Base-by-base conservation (phyloP, 495 filamentous ascomycete genomes). In the Penicillium egyptiacum region DNA sequence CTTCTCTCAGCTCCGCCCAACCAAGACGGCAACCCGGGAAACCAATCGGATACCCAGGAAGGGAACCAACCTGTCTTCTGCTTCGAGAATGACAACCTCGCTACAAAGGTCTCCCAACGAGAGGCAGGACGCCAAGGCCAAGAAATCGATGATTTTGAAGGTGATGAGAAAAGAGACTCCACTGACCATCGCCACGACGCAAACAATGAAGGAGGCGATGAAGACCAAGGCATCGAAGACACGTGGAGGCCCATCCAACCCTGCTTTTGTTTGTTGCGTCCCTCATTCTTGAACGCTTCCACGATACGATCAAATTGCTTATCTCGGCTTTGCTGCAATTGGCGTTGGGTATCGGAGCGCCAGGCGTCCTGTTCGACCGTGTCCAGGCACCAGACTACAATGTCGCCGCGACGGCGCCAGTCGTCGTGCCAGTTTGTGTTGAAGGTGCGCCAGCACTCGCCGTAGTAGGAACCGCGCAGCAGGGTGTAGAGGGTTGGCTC, bases 391-490 rank as follows among this genome's bases (percentile, higher is more conserved):
- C 83, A 98, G 42, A 96, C 90, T 8, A 97, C 79, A 59, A 98
- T 81, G 69, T 91, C 87, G n/a, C 94, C 95, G 26, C 72, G 72
- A 60, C 95, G 81, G 63, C 94, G 82, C 80, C 81, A 86, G 73
- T 98, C 94, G 66, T 97, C 94, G 61, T 96, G 91, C 75, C 87
- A 90, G 58, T 85, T 79, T 2, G 83, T 88, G 73, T 97, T 98
- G 70, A 82, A 90, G 10, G 80, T 85, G 40, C 86, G 80, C 87
- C 86, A 85, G 66, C 87, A 89, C 68, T 86, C 82, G 23, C 63
- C 65, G 69, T 90, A 97, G 17, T 68, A 67, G 42, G 82, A 87
- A 50, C 74, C 75, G 25, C 67, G 76, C 45, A 90, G 73, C 31
- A 75, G 57, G 4, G 70, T 58, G 28, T 66, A 63, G 64, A 87